Evolutionary conservation across 169 alveolate species (phyloP), one percentile per base, ranked within the genome.

Genomic region (Babesia gibsoni): DNA sequence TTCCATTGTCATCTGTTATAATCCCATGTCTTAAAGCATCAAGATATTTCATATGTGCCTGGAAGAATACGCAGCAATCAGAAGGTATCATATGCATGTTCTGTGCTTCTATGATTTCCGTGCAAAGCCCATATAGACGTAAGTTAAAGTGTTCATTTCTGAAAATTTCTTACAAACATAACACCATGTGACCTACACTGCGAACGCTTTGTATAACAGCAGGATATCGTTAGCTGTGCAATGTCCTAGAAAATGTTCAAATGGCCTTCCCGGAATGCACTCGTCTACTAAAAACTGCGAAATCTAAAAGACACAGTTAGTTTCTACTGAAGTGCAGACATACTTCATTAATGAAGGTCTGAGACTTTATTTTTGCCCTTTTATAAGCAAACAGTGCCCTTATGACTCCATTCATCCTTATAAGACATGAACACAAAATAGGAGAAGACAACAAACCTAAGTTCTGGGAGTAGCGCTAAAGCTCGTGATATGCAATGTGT

Each of bases 191-290:
- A 8, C 83, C n/a, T 52, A 79, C 88, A 35, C 57, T 33, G 46
- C 77, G 52, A 79, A 79, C 5, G 70, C 88, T 66, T 79, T 79
- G 70, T 79, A 79, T 4, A 79, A 78, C 49, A 79, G 57, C 4
- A 79, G 42, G 16, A 69, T 10, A 56, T 79, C 88, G 69, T 69
- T 69, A 16, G 67, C 83, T 9, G 74, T 52, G 46, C 81, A 65
- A 7, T 36, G 12, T 29, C 37, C 53, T 8, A 49, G 72, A 18
- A 35, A 36, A 5, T 49, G 63, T 10, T 61, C 79, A 32, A 30
- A 42, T 25, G 18, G 12, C 36, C 43, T 18, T 23, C 72, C 77
- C 29, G 23, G 18, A 7, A 43, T 58, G 33, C 73, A 39, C 18
- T 79, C 83, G 25, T 79, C 45, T 10, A 79, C 46, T 9, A 79